Base-by-base conservation (phyloP, 1,284 basidiomycete genomes). In the Pseudozyma tsukubaensis region DNA sequence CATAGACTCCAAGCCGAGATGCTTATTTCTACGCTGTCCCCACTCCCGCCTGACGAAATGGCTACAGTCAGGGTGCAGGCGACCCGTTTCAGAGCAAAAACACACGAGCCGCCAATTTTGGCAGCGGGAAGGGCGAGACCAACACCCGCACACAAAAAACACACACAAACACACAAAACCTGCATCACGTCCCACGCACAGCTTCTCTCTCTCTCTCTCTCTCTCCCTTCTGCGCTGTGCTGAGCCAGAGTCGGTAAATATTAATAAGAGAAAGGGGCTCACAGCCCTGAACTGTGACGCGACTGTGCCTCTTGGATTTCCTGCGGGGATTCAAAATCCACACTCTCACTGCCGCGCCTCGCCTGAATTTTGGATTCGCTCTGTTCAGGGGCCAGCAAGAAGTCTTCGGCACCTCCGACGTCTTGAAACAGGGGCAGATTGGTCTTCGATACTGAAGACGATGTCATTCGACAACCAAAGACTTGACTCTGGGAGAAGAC, bases 131-230 rank as follows among this genome's bases (percentile, higher is more conserved):
- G 21, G n/a, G 45, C 45, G 29, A 32, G 21, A 47, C 19, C 50
- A 51, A 36, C 36, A 51, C 19, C 34, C 10, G 19, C 36, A 32
- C 39, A 40, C 3, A n/a, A 50, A 50, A 36, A 50, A 50, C 34
- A 39, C 49, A 6, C 39, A 42, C 13, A 52, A 32, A 43, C 40
- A 39, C 35, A 29, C 21, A 29, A 19, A 49, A 16, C 47, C 34
- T 51, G 37, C 37, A 51, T 19, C 50, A 51, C 40, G 37, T 40
- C 50, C 32, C 34, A 36, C 39, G 14, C 43, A 42, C 54, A 56
- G 49, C 54, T 56, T 56, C 21, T 56, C 54, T 21, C 19, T 45
- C 52, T 24, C 52, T n/a, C 36, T n/a, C 35, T 12, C 34, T 11
- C 11, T 36, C 11, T 13, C 18, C 11, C 16, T n/a, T 13, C 18